Percentiles rank a stretch among this genome's conserved stretches.
Evolutionary conservation across 1,284 basidiomycete genomes (phyloP).

Genomic region (Trichosporon ovoides): DNA sequence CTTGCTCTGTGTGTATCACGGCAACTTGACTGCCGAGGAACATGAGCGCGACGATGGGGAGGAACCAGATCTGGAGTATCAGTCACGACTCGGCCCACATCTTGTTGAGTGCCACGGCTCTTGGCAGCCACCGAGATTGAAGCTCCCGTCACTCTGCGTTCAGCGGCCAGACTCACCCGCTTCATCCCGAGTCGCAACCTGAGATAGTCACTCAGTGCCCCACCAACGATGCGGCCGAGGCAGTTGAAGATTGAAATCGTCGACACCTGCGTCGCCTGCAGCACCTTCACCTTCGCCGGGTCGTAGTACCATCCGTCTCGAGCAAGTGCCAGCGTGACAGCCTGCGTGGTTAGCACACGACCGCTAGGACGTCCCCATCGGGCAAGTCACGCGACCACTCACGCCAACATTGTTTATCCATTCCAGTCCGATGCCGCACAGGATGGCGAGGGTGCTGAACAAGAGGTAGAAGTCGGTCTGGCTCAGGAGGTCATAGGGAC

Average conservation of each 20-base stretch:
- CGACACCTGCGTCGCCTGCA: constrained; percentile 82
- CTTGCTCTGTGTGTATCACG: constrained; percentile 57
- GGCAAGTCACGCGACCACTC: constrained; percentile 1
- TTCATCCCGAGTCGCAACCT: constrained; percentile 60
- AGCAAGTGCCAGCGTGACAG: constrained; percentile 78
- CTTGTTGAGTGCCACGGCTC: not conserved
- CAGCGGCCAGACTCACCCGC: constrained; percentile 45
- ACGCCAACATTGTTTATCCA: constrained; percentile 89
- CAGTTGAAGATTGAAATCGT: constrained; percentile 80
- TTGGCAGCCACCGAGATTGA: not conserved
- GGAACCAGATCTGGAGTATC: constrained; percentile 54
- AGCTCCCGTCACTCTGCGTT: not conserved
- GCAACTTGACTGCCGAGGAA: constrained; percentile 67
- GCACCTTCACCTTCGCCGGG: constrained; percentile 60
- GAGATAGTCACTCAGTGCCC: constrained; percentile 69
- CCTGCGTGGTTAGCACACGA: constrained; percentile 32
- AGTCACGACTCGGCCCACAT: not conserved
- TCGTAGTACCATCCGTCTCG: constrained; percentile 63
- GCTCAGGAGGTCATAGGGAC: constrained; percentile 30
- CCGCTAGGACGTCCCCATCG: not conserved
- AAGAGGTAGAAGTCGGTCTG: constrained; percentile 69
- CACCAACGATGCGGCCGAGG: constrained; percentile 69
- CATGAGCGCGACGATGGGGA: constrained; percentile 60
- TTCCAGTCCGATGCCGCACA: constrained; percentile 83
- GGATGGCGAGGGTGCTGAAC: constrained; percentile 62